phyloP scores from a whole-genome alignment of 2,329 filamentous ascomycete genomes.

The Rugonectria rugulosa region DNA sequence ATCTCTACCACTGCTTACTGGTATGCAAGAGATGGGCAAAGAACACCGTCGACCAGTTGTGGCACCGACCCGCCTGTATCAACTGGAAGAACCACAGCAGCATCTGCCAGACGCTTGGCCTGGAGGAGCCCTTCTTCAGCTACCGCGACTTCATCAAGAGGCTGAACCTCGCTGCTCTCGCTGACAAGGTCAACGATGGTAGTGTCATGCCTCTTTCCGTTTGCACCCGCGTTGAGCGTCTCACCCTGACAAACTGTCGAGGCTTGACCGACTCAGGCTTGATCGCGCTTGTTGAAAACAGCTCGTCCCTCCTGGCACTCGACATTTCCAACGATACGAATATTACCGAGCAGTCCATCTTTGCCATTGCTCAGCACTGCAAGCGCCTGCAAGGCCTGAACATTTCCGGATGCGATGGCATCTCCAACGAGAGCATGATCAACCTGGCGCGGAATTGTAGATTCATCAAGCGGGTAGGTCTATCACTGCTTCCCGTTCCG shows the following conservation, averaged over 20 bases:
- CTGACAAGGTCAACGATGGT: slow-evolving; percentile 81
- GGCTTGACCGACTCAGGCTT: slow-evolving; percentile 86
- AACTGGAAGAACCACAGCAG: slow-evolving; percentile 82
- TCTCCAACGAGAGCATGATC: slow-evolving; percentile 87
- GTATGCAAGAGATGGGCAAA: slow-evolving; percentile 94
- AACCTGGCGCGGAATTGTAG: slow-evolving; percentile 81
- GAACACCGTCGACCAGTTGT: slow-evolving; percentile 91
- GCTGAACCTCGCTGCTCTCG: slow-evolving; percentile 85
- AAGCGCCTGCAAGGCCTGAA: slow-evolving; percentile 89
- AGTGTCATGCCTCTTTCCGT: slow-evolving; percentile 81
- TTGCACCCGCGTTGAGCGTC: slow-evolving; percentile 89
- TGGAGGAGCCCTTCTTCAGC: slow-evolving; percentile 79
- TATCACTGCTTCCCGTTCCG: neutral
- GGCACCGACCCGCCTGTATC: slow-evolving; percentile 92
- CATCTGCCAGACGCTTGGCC: slow-evolving; percentile 80
- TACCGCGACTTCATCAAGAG: slow-evolving; percentile 92
- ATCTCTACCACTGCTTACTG: slow-evolving; percentile 88
- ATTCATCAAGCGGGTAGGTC: slow-evolving; percentile 82
- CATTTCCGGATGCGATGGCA: slow-evolving; percentile 82
- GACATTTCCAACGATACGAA: slow-evolving; percentile 88
- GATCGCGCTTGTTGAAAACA: slow-evolving; percentile 79
- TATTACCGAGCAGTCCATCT: slow-evolving; percentile 83
- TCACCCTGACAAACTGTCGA: slow-evolving; percentile 91
- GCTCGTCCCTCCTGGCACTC: slow-evolving; percentile 82
- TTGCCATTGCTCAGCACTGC: slow-evolving; percentile 81